Evolutionary conservation across 2,329 filamentous ascomycete genomes (phyloP), one percentile per base, ranked within the genome.

Genomic region (Cladosporium colombiae): DNA sequence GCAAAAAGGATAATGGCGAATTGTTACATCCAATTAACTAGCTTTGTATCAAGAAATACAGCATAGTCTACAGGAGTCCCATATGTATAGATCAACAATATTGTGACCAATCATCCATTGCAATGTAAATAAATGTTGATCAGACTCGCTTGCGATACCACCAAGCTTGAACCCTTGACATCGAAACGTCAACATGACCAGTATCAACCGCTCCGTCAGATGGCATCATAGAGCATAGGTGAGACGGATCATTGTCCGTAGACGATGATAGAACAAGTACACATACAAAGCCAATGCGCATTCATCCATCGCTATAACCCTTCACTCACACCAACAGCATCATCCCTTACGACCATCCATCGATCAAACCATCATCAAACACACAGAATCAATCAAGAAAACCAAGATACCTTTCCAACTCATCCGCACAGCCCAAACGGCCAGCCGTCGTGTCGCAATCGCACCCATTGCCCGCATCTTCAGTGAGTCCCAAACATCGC

Each of bases 351-450:
- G n/a, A 23, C 13, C 53, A 35, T 23, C 53, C 6, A 37, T 21
- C n/a, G n/a, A 33, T 21, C 6, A n/a, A 21, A 56, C 5, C 6
- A 56, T 23, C n/a, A 56, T 13, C n/a, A 56, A 25, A 23, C 29
- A n/a, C 10, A 4, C 3, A 35, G 14, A 56, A 23, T 10, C 5
- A n/a, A 35, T 3, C 46, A 21, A 18, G 2, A 25, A 13, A 3
- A n/a, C 23, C 18, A 60, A 18, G 33, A 61, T 61, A 29, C 27
- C 58, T 16, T 61, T 50, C 40, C 58, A 61, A 50, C 58, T 61
- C 58, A 44, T 61, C 44, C 58, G 58, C 16, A 61, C 40, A 25
- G 27, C 58, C 27, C 58, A 35, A 13, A 40, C 13, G 18, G 58
- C 58, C 8, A 50, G 27, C 58, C 40, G 58, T 16, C 44, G 58